Conservation (phyloP, 371 early-diverging fungal species). For the Syncephalastrum contaminatum region DNA sequence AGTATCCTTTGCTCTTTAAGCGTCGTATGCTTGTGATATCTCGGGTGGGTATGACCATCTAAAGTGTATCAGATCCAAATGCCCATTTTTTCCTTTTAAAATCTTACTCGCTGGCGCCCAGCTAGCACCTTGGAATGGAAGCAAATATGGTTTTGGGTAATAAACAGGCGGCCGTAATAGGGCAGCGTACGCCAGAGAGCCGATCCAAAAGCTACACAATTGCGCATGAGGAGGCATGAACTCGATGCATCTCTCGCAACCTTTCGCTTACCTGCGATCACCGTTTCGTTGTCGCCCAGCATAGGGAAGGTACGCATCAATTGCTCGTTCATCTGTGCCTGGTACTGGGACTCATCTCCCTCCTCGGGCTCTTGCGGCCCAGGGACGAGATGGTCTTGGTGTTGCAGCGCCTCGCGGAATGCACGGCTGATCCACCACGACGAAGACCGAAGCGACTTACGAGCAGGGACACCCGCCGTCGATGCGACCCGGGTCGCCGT, state of each 20-base stretch:
- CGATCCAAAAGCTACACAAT: constrained; percentile 28
- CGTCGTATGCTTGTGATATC: constrained; percentile 34
- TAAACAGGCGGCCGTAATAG: constrained; percentile 60
- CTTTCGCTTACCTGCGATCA: constrained; percentile 41
- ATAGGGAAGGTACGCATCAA: constrained; percentile 55
- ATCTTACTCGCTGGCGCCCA: constrained; percentile 49
- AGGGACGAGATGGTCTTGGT: not conserved
- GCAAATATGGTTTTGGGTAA: constrained; percentile 63
- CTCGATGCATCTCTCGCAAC: too few relatives aligned
- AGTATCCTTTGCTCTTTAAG: constrained; percentile 30
- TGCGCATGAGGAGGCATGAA: not conserved
- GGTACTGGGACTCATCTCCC: constrained; percentile 16
- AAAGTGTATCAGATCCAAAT: not conserved
- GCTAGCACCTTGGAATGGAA: constrained; percentile 63
- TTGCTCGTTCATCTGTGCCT: constrained; percentile 24
- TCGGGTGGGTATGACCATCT: constrained; percentile 36
- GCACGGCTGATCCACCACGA: constrained; percentile 9
- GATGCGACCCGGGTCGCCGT: not conserved
- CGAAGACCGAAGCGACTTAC: not conserved
- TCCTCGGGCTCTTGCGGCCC: constrained; percentile 5
- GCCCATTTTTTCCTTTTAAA: too few relatives aligned
- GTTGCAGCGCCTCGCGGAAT: constrained; percentile 4
- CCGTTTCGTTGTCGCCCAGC: constrained; percentile 49
- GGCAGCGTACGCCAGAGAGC: constrained; percentile 49
- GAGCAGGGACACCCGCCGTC: not conserved